Conservation (phyloP, 2,329 filamentous ascomycete species). For the Whalleya microplaca region DNA sequence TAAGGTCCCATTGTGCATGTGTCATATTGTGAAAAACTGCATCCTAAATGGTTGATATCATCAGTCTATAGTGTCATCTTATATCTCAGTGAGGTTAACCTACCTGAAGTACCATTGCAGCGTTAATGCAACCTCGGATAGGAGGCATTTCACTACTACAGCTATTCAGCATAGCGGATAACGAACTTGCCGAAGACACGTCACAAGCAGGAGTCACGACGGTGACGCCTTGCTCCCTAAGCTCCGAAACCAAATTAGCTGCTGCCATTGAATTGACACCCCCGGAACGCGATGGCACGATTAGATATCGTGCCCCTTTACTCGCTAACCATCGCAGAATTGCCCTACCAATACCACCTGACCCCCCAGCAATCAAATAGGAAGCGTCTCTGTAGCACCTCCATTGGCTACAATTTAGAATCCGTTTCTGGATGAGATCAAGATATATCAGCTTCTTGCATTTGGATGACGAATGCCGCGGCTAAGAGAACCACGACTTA, state of each 20-base stretch:
- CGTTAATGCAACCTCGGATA: constrained; percentile 47
- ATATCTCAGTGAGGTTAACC: too few relatives aligned
- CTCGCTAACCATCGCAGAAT: constrained; percentile 33
- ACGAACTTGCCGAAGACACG: constrained; percentile 19
- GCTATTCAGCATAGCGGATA: constrained; percentile 18
- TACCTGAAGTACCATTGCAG: constrained; percentile 44
- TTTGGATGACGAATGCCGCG: too few relatives aligned
- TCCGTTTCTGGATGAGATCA: constrained; percentile 31
- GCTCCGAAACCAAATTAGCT: constrained; percentile 20
- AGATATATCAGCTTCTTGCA: too few relatives aligned
- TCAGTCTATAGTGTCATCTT: not conserved
- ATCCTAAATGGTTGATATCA: constrained; percentile 18
- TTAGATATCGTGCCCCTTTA: constrained; percentile 29
- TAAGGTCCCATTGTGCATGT: constrained; percentile 29
- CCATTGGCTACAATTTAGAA: constrained; percentile 27
- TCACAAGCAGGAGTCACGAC: constrained; percentile 29
- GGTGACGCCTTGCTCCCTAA: constrained; percentile 15
- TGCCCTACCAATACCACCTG: constrained; percentile 34
- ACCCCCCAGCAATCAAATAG: constrained; percentile 35
- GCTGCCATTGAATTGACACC: constrained; percentile 19
- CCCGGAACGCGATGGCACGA: constrained; percentile 31
- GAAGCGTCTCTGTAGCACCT: constrained; percentile 31
- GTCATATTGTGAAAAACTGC: constrained; percentile 35
- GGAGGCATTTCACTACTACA: constrained; percentile 32
- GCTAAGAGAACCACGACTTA: not conserved